These are phyloP conservation scores for Fusarium torulosum DNA, from an alignment of 2,329 filamentous ascomycete species.

Conservation along the genomic window DNA sequence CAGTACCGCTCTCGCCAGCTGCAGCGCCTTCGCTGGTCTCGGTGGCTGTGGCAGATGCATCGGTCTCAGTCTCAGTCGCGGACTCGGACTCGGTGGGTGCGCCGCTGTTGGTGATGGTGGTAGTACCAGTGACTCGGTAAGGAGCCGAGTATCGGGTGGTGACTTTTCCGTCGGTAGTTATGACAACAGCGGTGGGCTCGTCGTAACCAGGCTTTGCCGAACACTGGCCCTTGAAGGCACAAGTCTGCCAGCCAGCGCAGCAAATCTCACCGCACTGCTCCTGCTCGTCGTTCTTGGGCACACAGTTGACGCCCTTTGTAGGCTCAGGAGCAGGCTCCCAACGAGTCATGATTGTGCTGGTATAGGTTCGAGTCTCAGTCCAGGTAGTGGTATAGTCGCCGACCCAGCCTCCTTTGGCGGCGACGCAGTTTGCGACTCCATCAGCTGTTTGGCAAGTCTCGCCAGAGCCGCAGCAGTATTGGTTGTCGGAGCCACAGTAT, in stretches of 20 bases:
- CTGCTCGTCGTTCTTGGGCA: slow-evolving; percentile 65
- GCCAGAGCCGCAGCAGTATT: slow-evolving; percentile 66
- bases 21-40: slow-evolving; percentile 55
- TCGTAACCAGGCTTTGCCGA: slow-evolving; percentile 63
- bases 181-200: slow-evolving; percentile 57
- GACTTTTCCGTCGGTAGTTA: slow-evolving; percentile 61
- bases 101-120: slow-evolving; percentile 66
- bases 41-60: slow-evolving; percentile 65
- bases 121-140: slow-evolving; percentile 67
- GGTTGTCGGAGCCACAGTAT: slow-evolving; percentile 67
- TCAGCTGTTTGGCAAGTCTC: slow-evolving; percentile 65
- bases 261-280: slow-evolving; percentile 76
- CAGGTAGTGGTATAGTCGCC: slow-evolving; percentile 67
- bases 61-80: slow-evolving; percentile 63
- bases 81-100: slow-evolving; percentile 62
- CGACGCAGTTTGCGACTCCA: slow-evolving; percentile 64
- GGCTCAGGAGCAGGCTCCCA: slow-evolving; percentile 60
- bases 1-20: slow-evolving; percentile 50
- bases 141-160: slow-evolving; percentile 68
- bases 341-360: slow-evolving; percentile 68
- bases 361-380: slow-evolving; percentile 71
- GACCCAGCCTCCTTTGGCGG: slow-evolving; percentile 51
- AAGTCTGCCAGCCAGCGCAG: slow-evolving; percentile 78
- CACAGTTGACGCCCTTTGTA: slow-evolving; percentile 61
- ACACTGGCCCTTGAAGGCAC: slow-evolving; percentile 70